Base-by-base conservation (phyloP, 495 filamentous ascomycete genomes). In the Parathielavia appendiculata region DNA sequence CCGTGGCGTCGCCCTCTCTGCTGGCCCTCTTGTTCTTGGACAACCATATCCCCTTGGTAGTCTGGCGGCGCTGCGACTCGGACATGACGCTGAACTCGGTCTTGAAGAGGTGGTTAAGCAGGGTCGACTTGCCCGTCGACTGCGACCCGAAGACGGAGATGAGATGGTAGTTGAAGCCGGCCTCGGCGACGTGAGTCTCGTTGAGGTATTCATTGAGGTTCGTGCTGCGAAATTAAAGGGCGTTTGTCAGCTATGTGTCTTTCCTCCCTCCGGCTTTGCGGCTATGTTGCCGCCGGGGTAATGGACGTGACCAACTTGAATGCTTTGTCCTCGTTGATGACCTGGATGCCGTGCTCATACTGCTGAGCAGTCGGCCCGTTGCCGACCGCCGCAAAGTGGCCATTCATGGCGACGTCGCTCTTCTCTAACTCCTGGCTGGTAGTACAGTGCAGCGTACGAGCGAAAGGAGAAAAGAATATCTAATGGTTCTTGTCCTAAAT, bases 21-120 rank as follows among this genome's bases (percentile, higher is more conserved):
- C 58, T 59, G 61, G 78, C 74, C 63, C 76, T 83, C 75, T 93
- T 91, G 68, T 97, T 97, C 72, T 95, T 95, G 56, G 91, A 95
- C 85, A 98, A 84, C 93, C 93, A 98, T 70, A 97, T 98, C 64
- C 93, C 93, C 77, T 97, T 98, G 40, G 93, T 98, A 0, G 93
- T 98, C 77, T 98, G 93, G 62, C 89, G 83, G 53, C 93, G 84
- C 65, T 95, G 90, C 35, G 70, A 69, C 75, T 97, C 93, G 58
- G 89, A 87, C 93, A 98, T 98, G 56, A 97, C 92, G 46, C 87
- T 90, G 78, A 98, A 98, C 56, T 92, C 79, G 47, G 93, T 98
- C 52, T 91, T 91, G 70, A 98, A 98, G 35, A 98, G 83, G 73
- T 92, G 81, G 76, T 98, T 98, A 57, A 98, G 85, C 19, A 98